These are phyloP conservation scores for Pythium phragmitis DNA, from an alignment of 352 stramenopile species.

Conservation along the genomic window DNA sequence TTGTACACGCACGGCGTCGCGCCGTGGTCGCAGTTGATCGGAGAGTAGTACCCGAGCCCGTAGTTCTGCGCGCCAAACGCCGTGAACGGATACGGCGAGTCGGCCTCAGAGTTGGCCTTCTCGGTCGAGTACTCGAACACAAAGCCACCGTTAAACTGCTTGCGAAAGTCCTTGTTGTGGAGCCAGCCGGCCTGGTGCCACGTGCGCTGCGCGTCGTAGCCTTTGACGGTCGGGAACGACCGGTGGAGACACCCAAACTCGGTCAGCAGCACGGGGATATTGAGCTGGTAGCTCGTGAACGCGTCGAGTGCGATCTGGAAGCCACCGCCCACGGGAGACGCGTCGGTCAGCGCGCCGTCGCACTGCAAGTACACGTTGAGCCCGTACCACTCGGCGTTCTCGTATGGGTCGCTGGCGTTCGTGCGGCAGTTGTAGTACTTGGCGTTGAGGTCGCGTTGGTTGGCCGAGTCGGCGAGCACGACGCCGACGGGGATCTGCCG, in stretches of 20 bases:
- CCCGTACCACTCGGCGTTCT: conserved; percentile 85
- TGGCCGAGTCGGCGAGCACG: conserved; percentile 46
- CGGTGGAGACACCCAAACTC: conserved; percentile 78
- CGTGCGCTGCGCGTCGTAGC: conserved; percentile 65
- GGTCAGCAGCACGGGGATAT: conserved; percentile 75
- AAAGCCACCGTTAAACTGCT: conserved; percentile 72
- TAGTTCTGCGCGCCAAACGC: conserved; percentile 78
- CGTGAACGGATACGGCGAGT: conserved; percentile 71
- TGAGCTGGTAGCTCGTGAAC: conserved; percentile 55
- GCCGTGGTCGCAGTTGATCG: conserved; percentile 63
- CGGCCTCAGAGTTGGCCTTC: conserved; percentile 52
- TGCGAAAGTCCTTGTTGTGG: conserved; percentile 43
- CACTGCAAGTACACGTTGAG: conserved; percentile 88
- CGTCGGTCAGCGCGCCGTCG: conserved; percentile 36
- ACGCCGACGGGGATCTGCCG: conserved; percentile 80
- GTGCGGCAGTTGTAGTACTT: conserved; percentile 89
- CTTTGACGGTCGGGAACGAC: conserved; percentile 47
- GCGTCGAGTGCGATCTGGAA: conserved; percentile 56
- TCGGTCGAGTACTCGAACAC: conserved; percentile 87
- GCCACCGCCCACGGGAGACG: conserved; percentile 32
- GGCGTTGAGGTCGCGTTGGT: conserved; percentile 59
- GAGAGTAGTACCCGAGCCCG: conserved; percentile 83
- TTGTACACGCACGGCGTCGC: conserved; percentile 57
- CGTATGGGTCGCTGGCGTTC: conserved; percentile 55
- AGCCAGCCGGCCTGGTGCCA: conserved; percentile 66